Conservation (phyloP, 2,329 filamentous ascomycete species). For the Plenodomus biglobosus region DNA sequence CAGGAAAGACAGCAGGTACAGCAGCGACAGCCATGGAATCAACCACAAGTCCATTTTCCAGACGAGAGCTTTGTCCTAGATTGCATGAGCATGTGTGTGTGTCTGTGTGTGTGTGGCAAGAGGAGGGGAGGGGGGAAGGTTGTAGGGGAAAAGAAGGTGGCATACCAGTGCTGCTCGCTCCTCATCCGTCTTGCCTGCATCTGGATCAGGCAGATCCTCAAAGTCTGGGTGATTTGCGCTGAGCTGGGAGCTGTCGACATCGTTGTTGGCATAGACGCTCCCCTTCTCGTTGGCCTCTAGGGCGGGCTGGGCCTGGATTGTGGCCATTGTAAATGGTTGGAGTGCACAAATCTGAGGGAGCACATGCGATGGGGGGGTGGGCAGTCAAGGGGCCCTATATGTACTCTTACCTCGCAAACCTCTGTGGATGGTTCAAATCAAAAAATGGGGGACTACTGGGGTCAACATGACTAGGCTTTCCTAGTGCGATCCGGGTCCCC, state of each 20-base stretch:
- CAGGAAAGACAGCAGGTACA: constrained; percentile 48
- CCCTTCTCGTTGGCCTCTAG: constrained; percentile 28
- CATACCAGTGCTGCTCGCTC: constrained; percentile 40
- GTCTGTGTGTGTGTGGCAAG: no score
- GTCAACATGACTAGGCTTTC: constrained; percentile 20
- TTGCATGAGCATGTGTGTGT: constrained; percentile 21
- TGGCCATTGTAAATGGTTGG: constrained; percentile 33
- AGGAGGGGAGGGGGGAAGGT: neutral
- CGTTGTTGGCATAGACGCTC: constrained; percentile 24
- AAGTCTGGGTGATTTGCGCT: constrained; percentile 29
- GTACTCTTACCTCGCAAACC: constrained; percentile 23
- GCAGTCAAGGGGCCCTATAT: constrained; percentile 33
- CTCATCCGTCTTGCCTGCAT: constrained; percentile 37
- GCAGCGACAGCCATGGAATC: constrained; percentile 46
- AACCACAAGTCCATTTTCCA: constrained; percentile 48
- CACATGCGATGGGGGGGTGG: constrained; percentile 11
- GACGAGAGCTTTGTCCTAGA: constrained; percentile 42
- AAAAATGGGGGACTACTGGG: constrained; percentile 6
- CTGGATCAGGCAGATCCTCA: constrained; percentile 41
- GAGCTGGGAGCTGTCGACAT: constrained; percentile 30
- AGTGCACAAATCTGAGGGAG: constrained; percentile 21
- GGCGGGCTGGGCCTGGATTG: constrained; percentile 29
- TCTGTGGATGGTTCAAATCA: constrained; percentile 11
- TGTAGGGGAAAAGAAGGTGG: no score
- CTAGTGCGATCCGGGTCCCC: constrained; percentile 31